Base-by-base conservation (phyloP, 208 protist species). In the Trypanosoma lewisi region DNA sequence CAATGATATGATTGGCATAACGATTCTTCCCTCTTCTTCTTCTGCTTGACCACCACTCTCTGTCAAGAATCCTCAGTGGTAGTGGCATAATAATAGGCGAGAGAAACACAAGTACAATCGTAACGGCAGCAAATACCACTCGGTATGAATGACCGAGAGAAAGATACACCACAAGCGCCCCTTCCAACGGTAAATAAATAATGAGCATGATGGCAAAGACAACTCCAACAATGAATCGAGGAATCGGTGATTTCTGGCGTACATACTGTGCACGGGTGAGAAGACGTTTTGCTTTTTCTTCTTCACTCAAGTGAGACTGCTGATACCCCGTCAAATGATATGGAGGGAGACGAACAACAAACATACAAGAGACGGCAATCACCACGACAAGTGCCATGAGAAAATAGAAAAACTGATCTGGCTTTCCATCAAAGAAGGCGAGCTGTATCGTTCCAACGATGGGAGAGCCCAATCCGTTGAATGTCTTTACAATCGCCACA, bases 311-410 rank as follows among this genome's bases (percentile, higher is more conserved):
- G 31, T 79, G 60, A 8, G 19, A 39, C 41, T 82, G 67, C 55
- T 90, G 70, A 60, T 83, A 80, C 11, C 60, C 78, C 3, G 87
- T 91, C n/a, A 93, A 50, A n/a, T 89, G 74, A 54, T 91, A 93
- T 0, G 80, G 77, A 16, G 87, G 87, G 3, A 87, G 71, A 34
- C 76, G 53, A 2, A 93, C 70, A 63, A 86, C 80, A 6, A 87
- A 51, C 8, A 68, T 60, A 34, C 68, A 77, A 11, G 79, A 34
- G 5, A 87, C 12, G 0, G 75, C 83, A 2, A 80, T 58, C 19
- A 83, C 31, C n/a, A 68, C 61, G 8, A 76, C 62, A 0, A 75
- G 48, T 0, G 78, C 55, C 52, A 87, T 67, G 11, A 61, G 16
- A 49, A 61, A 50, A n/a, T 49, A 33, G 23, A 61, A 34, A 28